phyloP scores from a whole-genome alignment of 108 stramenopile genomes.

The Chaetoceros muelleri region DNA sequence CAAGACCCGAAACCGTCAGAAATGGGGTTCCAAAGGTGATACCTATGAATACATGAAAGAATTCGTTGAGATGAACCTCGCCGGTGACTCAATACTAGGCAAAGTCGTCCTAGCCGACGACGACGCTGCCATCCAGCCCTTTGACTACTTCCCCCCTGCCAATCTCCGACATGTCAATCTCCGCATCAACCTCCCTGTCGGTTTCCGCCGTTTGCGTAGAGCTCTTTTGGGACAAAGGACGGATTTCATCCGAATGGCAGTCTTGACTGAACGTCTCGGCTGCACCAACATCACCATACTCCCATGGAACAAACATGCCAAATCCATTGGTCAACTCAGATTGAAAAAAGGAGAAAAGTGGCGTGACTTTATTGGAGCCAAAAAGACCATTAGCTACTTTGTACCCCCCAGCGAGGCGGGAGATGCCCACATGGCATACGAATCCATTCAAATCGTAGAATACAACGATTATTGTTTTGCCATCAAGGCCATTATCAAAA shows the following conservation, averaged over 20 bases:
- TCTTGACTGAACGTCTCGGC: neutral
- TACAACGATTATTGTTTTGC: neutral
- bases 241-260: neutral
- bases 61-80: neutral
- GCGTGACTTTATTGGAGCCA: neutral
- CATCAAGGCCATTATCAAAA: neutral
- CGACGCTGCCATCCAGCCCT: neutral
- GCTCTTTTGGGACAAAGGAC: neutral
- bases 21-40: neutral
- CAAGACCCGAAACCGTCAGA: neutral
- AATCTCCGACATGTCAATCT: neutral
- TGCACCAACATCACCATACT: neutral
- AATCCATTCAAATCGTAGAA: neutral
- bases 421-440: neutral
- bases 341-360: neutral
- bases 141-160: neutral
- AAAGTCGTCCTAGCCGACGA: neutral
- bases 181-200: neutral
- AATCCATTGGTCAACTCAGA: neutral
- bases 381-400: neutral
- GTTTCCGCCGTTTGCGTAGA: neutral
- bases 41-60: neutral
- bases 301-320: neutral
- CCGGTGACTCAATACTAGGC: neutral
- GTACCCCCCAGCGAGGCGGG: neutral